Base-by-base conservation (phyloP, 768 basidiomycete genomes). In the Jaapia argillacea region DNA sequence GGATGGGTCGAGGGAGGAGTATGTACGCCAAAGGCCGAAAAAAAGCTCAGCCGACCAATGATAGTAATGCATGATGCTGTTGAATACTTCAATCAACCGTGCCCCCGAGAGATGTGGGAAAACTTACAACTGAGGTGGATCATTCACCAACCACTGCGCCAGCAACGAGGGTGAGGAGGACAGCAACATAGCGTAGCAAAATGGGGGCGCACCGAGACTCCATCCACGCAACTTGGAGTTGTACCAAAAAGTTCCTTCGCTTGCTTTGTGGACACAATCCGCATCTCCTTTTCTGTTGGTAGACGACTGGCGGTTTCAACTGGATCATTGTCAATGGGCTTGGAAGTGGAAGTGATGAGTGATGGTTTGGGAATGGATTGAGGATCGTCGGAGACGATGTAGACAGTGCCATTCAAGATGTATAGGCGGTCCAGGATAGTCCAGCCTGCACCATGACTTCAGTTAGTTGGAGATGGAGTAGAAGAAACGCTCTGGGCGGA, bases 11-110 rank as follows among this genome's bases (percentile, higher is more conserved):
- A 94, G 67, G 2, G 86, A 79, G 25, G 88, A 74, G 59, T 93
- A 94, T 0, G 90, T 80, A 5, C 89, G 75, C 92, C 92, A 94
- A 52, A 93, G 76, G 31, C 92, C 92, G 50, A 89, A 88, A 66
- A 86, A 83, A 16, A 92, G 75, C 56, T 97, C 92, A 3, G 92
- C 91, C 24, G 84, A 77, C 77, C 86, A 92, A 55, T 97, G 91
- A 58, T 91, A 94, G 58, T 93, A 94, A 61, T 94, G 91, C 1
- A 84, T 85, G 44, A 94, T 73, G 63, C 86, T 89, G 20, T 14
- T 21, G 35, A 38, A 16, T 10, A 10, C 10, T n/a, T n/a, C n/a
- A n/a, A n/a, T 46, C 6, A 41, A 42, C 36, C 26, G 46, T 36
- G 44, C 21, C 43, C 28, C 45, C 38, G 16, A n/a, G 20, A 20